phyloP scores from a whole-genome alignment of 2,329 filamentous ascomycete genomes.

The Onygenales sp. region DNA sequence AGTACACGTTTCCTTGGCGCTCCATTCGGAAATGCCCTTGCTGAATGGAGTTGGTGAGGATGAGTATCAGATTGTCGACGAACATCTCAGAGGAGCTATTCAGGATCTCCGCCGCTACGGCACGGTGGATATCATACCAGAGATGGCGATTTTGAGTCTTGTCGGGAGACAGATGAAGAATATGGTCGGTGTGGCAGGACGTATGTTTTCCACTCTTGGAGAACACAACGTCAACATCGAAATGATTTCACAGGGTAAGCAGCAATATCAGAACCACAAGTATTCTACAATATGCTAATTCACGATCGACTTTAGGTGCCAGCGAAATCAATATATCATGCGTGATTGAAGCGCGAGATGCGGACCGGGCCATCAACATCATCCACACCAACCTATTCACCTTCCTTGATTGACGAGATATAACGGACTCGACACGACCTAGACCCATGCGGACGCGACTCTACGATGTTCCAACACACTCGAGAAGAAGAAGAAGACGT shows the following conservation, averaged over 20 bases:
- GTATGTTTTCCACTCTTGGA: conserved; percentile 90
- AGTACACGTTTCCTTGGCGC: conserved; percentile 94
- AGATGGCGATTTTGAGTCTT: conserved; percentile 92
- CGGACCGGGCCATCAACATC: conserved; percentile 88
- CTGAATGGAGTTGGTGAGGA: conserved; percentile 38
- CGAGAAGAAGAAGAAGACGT: too few relatives aligned
- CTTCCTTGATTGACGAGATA: conserved; percentile 60
- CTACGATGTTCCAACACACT: background rate
- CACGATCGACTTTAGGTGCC: conserved; percentile 51
- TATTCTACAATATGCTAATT: conserved; percentile 9
- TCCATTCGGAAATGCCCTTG: conserved; percentile 65
- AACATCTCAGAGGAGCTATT: conserved; percentile 56
- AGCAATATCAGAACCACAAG: conserved; percentile 1
- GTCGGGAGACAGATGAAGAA: conserved; percentile 97
- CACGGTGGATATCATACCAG: conserved; percentile 77
- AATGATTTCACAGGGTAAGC: conserved; percentile 94
- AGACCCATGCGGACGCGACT: background rate
- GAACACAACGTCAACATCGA: conserved; percentile 95
- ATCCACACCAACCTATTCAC: conserved; percentile 95
- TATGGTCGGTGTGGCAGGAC: conserved; percentile 86
- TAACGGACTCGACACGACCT: background rate
- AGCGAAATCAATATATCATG: conserved; percentile 99
- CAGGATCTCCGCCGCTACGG: conserved; percentile 70
- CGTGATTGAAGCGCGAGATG: conserved; percentile 85
- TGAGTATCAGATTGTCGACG: conserved; percentile 47